Conservation (phyloP, 805 yeast species). For the Ogataea henricii region DNA sequence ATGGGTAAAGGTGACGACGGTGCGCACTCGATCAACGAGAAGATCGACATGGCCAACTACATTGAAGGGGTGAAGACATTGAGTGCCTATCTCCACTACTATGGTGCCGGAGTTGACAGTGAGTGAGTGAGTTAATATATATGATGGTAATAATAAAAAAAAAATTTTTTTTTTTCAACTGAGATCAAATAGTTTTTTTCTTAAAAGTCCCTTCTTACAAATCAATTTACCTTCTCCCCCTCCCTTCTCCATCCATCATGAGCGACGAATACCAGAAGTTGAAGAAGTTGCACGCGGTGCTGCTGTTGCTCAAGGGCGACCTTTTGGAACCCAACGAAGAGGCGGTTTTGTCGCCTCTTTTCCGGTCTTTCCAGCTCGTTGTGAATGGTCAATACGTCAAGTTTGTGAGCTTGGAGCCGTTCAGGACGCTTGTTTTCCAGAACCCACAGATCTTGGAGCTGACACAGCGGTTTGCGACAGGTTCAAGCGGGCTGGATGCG, state of each 20-base stretch:
- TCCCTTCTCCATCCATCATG: background rate
- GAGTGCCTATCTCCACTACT: constrained; percentile 91
- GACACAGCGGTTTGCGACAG: constrained; percentile 4
- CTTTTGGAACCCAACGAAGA: constrained; percentile 6
- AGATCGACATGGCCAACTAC: constrained; percentile 84
- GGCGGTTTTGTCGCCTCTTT: background rate
- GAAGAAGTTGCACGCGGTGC: constrained; percentile 18
- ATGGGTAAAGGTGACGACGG: constrained; percentile 99
- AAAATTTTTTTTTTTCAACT: background rate
- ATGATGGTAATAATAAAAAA: background rate
- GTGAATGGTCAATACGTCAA: constrained; percentile 33
- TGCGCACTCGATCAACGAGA: constrained; percentile 97
- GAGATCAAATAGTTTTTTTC: background rate
- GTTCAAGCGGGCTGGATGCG: constrained; percentile 3
- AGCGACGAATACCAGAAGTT: constrained; percentile 10
- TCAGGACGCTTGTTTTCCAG: constrained; percentile 19
- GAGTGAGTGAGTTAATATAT: constrained; percentile 5
- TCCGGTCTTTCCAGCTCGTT: constrained; percentile 15
- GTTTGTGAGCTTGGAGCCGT: constrained; percentile 12
- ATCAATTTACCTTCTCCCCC: too few species aligned
- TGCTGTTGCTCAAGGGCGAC: constrained; percentile 22
- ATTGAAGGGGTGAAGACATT: constrained; percentile 92
- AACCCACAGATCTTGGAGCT: constrained; percentile 8
- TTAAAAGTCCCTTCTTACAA: too few species aligned
- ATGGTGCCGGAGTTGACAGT: constrained; percentile 39